phyloP scores from a whole-genome alignment of 345 rosid genomes.

The Populus tremula region DNA sequence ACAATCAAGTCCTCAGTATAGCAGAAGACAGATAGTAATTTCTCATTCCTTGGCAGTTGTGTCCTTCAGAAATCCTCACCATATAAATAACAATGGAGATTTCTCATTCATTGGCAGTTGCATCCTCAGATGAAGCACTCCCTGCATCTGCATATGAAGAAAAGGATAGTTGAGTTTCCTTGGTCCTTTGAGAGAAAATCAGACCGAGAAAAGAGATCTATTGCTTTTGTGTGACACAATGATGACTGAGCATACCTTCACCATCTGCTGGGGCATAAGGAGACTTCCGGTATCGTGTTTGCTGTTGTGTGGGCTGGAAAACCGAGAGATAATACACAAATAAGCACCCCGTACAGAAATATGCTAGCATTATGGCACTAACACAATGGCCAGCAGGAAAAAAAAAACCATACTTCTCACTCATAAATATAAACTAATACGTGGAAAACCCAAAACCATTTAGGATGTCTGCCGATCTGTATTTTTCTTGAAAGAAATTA shows the following conservation, averaged over 20 bases:
- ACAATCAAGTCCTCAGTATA: slow-evolving; percentile 30
- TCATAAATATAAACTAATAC: not conserved
- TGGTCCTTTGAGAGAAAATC: not conserved
- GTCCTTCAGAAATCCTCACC: slow-evolving; percentile 13
- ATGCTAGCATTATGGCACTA: not conserved
- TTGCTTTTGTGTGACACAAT: not conserved
- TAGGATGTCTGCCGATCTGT: not conserved
- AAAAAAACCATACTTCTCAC: not conserved
- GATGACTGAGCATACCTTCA: slow-evolving; percentile 51
- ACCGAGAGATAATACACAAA: not conserved
- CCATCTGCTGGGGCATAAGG: slow-evolving; percentile 81
- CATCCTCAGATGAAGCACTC: slow-evolving; percentile 57
- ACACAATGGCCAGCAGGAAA: not conserved
- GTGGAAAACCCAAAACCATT: not conserved
- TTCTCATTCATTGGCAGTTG: slow-evolving; percentile 16
- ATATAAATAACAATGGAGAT: not conserved
- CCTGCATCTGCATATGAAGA: slow-evolving; percentile 48
- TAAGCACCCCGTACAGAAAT: not conserved
- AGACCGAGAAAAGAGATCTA: not conserved
- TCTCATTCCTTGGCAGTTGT: slow-evolving; percentile 37
- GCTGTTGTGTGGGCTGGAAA: slow-evolving; percentile 91
- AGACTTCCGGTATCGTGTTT: slow-evolving; percentile 92
- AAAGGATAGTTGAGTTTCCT: not conserved
- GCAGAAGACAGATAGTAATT: slow-evolving; percentile 1
- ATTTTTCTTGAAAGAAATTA: not conserved